phyloP scores from a whole-genome alignment of 2,329 filamentous ascomycete species.

The Lachnum nothofagi region DNA sequence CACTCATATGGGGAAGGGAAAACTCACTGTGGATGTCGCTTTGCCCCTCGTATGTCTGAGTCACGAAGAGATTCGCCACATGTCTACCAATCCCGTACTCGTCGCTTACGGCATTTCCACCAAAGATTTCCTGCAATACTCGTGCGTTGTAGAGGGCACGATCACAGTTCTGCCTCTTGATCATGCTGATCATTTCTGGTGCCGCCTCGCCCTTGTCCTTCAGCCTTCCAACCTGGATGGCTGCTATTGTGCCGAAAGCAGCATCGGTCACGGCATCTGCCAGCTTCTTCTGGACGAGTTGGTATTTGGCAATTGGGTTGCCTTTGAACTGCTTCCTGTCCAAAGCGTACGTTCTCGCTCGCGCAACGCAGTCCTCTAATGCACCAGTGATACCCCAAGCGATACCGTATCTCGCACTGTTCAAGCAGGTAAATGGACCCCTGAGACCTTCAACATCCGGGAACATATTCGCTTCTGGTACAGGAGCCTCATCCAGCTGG shows the following conservation, averaged over 20 bases:
- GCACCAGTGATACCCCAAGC: conserved; percentile 91
- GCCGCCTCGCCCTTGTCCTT: conserved; percentile 85
- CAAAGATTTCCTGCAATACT: conserved; percentile 87
- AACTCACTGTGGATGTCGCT: conserved; percentile 75
- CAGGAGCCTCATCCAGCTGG: conserved; percentile 83
- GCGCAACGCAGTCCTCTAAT: conserved; percentile 80
- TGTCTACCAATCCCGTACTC: conserved; percentile 94
- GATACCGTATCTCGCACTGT: conserved; percentile 89
- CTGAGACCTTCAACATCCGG: conserved; percentile 78
- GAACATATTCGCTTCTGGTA: conserved; percentile 89
- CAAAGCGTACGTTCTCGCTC: conserved; percentile 79
- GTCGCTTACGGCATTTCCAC: conserved; percentile 95
- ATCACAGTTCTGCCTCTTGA: conserved; percentile 98
- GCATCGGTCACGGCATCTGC: conserved; percentile 88
- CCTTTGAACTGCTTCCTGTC: conserved; percentile 94
- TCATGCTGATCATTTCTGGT: conserved; percentile 94
- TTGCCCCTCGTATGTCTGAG: conserved; percentile 96
- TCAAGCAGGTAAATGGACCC: conserved; percentile 90
- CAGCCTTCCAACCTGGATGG: conserved; percentile 82
- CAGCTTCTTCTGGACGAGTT: conserved; percentile 96
- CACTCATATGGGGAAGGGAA: not conserved
- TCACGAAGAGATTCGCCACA: conserved; percentile 93
- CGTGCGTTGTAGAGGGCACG: conserved; percentile 74
- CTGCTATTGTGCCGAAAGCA: conserved; percentile 83
- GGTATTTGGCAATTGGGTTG: conserved; percentile 91